Evolutionary conservation across 208 protist genomes (phyloP).

Genomic region (Novymonas esmeraldas): DNA sequence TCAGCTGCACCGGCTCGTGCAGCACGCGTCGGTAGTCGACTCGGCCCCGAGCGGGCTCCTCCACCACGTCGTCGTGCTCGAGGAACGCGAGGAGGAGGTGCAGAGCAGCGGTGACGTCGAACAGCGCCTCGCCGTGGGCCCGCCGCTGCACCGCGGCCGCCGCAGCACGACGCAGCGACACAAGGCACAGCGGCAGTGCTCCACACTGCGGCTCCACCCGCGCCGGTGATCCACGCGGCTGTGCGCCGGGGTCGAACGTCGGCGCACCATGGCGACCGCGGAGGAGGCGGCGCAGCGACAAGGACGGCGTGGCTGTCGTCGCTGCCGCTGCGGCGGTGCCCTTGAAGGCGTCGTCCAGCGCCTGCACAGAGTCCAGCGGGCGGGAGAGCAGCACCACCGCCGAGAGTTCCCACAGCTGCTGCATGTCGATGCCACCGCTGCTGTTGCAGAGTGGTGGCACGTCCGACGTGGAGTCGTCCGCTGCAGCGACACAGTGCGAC

Average conservation of each 20-base stretch:
- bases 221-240: background rate
- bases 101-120: conserved; percentile 7
- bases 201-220: conserved; percentile 8
- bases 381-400: conserved; percentile 14
- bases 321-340: background rate
- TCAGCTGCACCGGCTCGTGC: background rate
- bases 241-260: background rate
- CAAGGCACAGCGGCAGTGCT: conserved; percentile 20
- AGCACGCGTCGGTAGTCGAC: background rate
- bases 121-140: conserved; percentile 25
- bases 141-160: conserved; percentile 18
- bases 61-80: no score
- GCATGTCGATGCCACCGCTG: background rate
- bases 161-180: conserved; percentile 14
- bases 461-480: background rate
- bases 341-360: background rate
- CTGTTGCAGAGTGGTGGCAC: background rate
- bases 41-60: no score
- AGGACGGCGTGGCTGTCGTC: background rate
- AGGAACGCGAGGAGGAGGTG: no score
- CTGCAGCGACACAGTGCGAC: background rate
- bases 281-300: conserved; percentile 19
- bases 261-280: background rate
- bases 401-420: conserved; percentile 24
- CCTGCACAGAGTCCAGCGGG: conserved; percentile 11